These are phyloP conservation scores for Golubevia sp. DNA, from an alignment of 1,284 basidiomycete species.

Conservation along the genomic window DNA sequence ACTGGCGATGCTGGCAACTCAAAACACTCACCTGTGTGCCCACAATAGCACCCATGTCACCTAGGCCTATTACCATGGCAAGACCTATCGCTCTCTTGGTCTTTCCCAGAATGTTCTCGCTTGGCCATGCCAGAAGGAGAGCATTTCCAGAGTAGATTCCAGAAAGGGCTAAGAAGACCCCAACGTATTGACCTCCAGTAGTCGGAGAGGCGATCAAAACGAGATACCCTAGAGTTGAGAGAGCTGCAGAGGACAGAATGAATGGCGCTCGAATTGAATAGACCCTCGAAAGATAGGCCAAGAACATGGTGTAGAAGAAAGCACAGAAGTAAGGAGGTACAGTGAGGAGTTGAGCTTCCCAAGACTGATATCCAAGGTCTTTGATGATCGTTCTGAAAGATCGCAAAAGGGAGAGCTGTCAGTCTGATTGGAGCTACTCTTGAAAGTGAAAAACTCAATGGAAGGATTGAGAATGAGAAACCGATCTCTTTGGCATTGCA, in stretches of 20 bases:
- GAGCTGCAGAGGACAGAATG: conserved; percentile 67
- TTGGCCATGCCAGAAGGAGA: conserved; percentile 65
- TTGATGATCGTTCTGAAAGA: conserved; percentile 72
- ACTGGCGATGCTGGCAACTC: background rate
- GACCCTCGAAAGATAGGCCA: conserved; percentile 67
- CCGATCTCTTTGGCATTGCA: too few relatives aligned
- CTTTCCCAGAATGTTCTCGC: conserved; percentile 74
- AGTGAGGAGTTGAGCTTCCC: conserved; percentile 72
- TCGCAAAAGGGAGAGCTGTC: too few relatives aligned
- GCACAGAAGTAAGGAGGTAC: conserved; percentile 69
- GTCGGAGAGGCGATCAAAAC: conserved; percentile 68
- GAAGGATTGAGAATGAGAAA: conserved; percentile 6
- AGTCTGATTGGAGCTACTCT: too few relatives aligned
- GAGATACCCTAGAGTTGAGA: conserved; percentile 72
- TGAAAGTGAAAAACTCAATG: conserved; percentile 12
- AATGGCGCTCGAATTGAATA: conserved; percentile 67
- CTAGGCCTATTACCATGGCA: conserved; percentile 73
- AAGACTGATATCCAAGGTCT: conserved; percentile 68
- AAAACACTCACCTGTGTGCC: conserved; percentile 65
- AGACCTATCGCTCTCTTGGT: conserved; percentile 72
- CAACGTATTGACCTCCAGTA: conserved; percentile 70
- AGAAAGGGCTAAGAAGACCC: conserved; percentile 69
- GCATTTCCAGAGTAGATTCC: conserved; percentile 72
- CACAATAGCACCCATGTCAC: conserved; percentile 71
- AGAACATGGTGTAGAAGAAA: conserved; percentile 56